phyloP scores from a whole-genome alignment of 306 rosid genomes.

The Trichosanthes cucumerina region DNA sequence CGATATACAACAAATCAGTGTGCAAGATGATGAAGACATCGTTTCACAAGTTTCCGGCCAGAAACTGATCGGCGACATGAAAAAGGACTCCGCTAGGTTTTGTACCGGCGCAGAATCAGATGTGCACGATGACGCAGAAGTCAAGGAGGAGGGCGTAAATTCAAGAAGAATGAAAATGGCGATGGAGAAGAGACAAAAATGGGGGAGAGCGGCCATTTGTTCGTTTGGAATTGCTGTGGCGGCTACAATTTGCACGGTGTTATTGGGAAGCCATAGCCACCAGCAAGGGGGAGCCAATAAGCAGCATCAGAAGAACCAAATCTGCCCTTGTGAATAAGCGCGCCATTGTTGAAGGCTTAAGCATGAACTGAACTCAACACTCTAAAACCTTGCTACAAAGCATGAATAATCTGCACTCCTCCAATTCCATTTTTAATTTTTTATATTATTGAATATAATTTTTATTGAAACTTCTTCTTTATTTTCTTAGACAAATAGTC shows the following conservation, averaged over 20 bases:
- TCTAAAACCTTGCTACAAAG: too few species aligned
- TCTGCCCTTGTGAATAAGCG: background rate
- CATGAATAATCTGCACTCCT: background rate
- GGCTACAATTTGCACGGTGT: background rate
- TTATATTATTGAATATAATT: too few species aligned
- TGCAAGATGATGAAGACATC: background rate
- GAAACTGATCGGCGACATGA: background rate
- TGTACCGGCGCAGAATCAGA: background rate
- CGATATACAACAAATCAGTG: background rate
- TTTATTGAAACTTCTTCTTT: too few species aligned
- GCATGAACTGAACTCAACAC: background rate
- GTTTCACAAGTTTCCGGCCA: background rate
- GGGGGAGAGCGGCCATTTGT: background rate
- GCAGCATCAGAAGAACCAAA: background rate
- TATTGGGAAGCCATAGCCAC: background rate
- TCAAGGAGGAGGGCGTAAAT: background rate
- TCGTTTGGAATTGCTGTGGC: constrained; percentile 1
- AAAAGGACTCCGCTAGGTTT: too few species aligned
- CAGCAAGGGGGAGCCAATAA: background rate
- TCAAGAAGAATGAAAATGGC: background rate
- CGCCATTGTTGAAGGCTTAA: background rate
- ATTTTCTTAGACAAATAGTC: too few species aligned
- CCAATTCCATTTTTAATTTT: background rate
- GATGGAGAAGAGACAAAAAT: background rate
- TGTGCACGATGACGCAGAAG: background rate